Evolutionary conservation across 495 filamentous ascomycete species (phyloP).

Genomic region (Xylaria acuta): DNA sequence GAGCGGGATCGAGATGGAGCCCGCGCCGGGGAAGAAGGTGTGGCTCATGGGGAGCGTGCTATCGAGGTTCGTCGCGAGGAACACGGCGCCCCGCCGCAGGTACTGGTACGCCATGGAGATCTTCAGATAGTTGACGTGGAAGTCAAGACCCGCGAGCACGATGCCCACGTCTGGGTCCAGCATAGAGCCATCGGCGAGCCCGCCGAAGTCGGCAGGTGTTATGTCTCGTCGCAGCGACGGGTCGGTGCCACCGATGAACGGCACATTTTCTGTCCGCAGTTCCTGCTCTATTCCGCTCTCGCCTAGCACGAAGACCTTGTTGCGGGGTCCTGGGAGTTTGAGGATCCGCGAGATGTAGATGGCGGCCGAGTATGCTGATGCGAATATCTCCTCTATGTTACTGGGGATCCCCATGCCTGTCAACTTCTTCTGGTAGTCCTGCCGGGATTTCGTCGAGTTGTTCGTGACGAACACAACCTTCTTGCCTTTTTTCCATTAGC

Average conservation of each 20-base stretch:
- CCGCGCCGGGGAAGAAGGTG: constrained; percentile 89
- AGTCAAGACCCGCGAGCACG: constrained; percentile 89
- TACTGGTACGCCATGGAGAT: constrained; percentile 84
- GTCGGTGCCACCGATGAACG: constrained; percentile 89
- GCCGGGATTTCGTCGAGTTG: constrained; percentile 95
- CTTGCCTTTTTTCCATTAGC: constrained; percentile 69
- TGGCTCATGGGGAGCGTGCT: constrained; percentile 80
- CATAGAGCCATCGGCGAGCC: constrained; percentile 73
- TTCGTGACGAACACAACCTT: constrained; percentile 96
- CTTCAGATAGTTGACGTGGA: constrained; percentile 94
- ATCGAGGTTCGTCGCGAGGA: constrained; percentile 93
- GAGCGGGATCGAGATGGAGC: constrained; percentile 79
- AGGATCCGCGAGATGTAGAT: constrained; percentile 97
- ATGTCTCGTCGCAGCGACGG: constrained; percentile 77
- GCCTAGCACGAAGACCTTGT: constrained; percentile 92
- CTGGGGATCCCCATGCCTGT: constrained; percentile 80
- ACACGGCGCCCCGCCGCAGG: constrained; percentile 79
- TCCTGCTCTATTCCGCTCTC: constrained; percentile 93
- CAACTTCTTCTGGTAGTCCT: constrained; percentile 91
- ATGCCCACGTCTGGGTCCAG: constrained; percentile 88
- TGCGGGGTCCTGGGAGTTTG: constrained; percentile 73
- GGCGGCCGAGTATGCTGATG: constrained; percentile 90
- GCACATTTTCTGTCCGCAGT: constrained; percentile 74
- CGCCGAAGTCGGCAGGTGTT: constrained; percentile 75
- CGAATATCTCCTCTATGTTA: constrained; percentile 88